Evolutionary conservation across 2,329 filamentous ascomycete species (phyloP), one percentile per base, ranked within the genome.

Genomic region (Hypoxylon sp.): DNA sequence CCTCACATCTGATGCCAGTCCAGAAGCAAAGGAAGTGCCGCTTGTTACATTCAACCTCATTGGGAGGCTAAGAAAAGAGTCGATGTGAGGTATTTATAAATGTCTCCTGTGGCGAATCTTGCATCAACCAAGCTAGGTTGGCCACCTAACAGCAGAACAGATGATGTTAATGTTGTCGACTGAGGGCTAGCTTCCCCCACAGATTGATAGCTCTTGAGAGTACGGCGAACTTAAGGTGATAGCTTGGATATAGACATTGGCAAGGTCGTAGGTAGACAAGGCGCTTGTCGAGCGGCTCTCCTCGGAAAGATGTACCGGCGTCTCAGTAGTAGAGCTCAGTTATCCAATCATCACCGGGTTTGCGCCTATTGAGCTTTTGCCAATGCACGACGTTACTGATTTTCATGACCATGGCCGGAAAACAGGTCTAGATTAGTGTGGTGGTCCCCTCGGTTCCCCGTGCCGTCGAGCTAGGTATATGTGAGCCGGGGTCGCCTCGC

Each of bases 271-370:
- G n/a, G 38, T 33, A 51, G 46, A 66, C 28, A 57, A 56, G 53
- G 65, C 69, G 64, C 64, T 67, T 70, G 64, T 70, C 48, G 52
- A 68, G 68, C 57, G 62, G 45, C 51, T 50, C 38, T 68, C 52
- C 40, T 58, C 52, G 64, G 69, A 65, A 64, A 67, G 70, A 64
- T 61, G 67, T 68, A 50, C 65, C 63, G 68, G 46, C 52, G 71
- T 72, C 67, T 67, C 72, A 69, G 61, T 38, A 53, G 44, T 55
- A 59, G 65, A 68, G 46, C 46, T 59, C 56, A 56, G 52, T 24
- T 42, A 54, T 61, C 72, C 71, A 73, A 72, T 70, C 64, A 61
- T 64, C 48, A 57, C 45, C 6, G 22, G 33, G 54, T 33, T 30
- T 64, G 64, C 63, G 66, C 56, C 50, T 70, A 60, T 60, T 33